Evolutionary conservation across 768 basidiomycete species (phyloP).

Genomic region (Tylopilus rubrobrunneus): DNA sequence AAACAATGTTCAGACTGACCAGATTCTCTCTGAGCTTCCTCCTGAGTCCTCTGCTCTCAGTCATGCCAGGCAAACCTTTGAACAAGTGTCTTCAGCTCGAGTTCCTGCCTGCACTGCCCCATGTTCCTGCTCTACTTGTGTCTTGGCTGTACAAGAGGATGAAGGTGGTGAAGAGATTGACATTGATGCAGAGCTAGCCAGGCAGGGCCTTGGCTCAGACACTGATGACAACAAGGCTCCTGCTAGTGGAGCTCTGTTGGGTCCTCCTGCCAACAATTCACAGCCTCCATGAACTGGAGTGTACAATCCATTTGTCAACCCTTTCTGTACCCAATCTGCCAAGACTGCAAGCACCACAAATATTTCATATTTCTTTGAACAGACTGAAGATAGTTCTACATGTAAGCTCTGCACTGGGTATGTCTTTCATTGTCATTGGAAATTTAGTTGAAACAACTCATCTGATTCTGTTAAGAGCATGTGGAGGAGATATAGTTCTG

Average conservation of each 20-base stretch:
- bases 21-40: too few relatives aligned
- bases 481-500: too few relatives aligned
- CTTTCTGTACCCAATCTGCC: neutral
- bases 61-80: neutral
- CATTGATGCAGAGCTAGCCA: neutral
- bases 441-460: neutral
- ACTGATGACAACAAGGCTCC: neutral
- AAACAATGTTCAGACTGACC: too few relatives aligned
- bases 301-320: neutral
- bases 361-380: neutral
- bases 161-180: neutral
- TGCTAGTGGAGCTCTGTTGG: neutral
- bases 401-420: neutral
- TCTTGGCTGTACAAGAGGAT: neutral
- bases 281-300: neutral
- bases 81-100: neutral
- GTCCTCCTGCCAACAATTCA: neutral
- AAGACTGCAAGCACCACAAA: neutral
- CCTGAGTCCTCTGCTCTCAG: neutral
- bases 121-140: neutral
- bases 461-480: too few relatives aligned
- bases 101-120: too few relatives aligned
- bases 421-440: neutral
- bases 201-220: neutral
- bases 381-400: neutral